These are phyloP conservation scores for Sphaceloma murrayae DNA, from an alignment of 2,329 filamentous ascomycete species.

Conservation along the genomic window DNA sequence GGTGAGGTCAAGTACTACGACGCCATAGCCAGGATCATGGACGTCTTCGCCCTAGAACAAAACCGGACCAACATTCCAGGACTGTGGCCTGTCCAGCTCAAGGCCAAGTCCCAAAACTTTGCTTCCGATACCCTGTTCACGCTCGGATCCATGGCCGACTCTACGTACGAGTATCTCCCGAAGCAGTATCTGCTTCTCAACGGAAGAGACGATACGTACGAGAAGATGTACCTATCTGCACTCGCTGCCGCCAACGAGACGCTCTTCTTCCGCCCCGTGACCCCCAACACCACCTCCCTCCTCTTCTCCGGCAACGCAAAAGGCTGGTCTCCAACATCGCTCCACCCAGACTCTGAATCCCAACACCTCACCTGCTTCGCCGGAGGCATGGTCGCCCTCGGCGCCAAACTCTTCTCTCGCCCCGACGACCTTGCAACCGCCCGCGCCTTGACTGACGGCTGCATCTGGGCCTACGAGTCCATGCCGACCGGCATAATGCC, in stretches of 20 bases:
- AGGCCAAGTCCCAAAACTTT: constrained; percentile 32
- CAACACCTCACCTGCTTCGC: constrained; percentile 62
- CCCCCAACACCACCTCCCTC: constrained; percentile 36
- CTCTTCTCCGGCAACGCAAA: constrained; percentile 42
- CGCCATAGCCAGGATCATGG: constrained; percentile 48
- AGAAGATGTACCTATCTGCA: constrained; percentile 39
- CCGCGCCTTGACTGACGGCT: constrained; percentile 51
- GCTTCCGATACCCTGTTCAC: constrained; percentile 25
- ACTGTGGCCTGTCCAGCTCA: constrained; percentile 51
- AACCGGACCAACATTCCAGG: constrained; percentile 48
- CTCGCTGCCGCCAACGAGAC: constrained; percentile 40
- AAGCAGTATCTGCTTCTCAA: constrained; percentile 26
- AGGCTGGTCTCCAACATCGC: constrained; percentile 17
- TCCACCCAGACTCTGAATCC: constrained; percentile 30
- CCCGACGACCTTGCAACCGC: constrained; percentile 48
- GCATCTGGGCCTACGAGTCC: constrained; percentile 52
- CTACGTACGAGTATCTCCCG: constrained; percentile 29
- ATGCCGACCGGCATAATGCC: constrained; percentile 53
- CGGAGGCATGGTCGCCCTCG: constrained; percentile 61
- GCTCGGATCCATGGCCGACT: constrained; percentile 29
- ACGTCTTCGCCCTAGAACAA: constrained; percentile 47
- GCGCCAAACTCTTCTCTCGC: constrained; percentile 50
- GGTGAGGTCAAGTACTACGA: constrained; percentile 53
- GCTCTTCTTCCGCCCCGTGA: constrained; percentile 38
- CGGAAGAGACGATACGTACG: constrained; percentile 31